Evolutionary conservation across 2,329 filamentous ascomycete species (phyloP).

Genomic region (Clonostachys sp.): DNA sequence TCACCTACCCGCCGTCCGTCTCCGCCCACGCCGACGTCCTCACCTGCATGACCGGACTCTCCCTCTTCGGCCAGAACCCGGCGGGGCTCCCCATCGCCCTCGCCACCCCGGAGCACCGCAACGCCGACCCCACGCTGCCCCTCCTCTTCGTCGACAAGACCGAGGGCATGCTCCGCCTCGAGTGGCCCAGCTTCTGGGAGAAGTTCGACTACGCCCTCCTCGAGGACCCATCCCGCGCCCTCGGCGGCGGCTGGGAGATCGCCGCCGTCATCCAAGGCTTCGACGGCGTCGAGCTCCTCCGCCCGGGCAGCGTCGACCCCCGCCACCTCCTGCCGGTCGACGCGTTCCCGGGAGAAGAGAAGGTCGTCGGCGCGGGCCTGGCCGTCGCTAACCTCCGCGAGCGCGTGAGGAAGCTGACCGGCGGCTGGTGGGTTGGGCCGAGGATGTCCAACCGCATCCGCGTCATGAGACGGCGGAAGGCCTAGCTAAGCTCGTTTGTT

Average conservation of each 20-base stretch:
- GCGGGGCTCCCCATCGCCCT: conserved; percentile 26
- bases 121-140: conserved; percentile 9
- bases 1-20: conserved; percentile 14
- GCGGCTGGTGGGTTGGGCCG: conserved; percentile 63
- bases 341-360: conserved; percentile 7
- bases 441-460: conserved; percentile 52
- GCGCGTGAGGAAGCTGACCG: conserved; percentile 37
- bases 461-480: conserved; percentile 31
- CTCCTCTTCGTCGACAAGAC: conserved; percentile 56
- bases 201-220: conserved; percentile 58
- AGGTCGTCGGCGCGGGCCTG: conserved; percentile 39
- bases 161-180: conserved; percentile 41
- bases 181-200: conserved; percentile 53
- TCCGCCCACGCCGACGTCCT: conserved; percentile 60
- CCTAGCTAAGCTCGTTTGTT: no score
- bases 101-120: conserved; percentile 6
- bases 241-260: conserved; percentile 48
- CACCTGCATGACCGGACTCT: conserved; percentile 67
- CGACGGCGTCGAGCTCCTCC: conserved; percentile 52
- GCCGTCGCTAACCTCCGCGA: conserved; percentile 30
- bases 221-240: conserved; percentile 42
- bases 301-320: conserved; percentile 30
- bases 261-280: conserved; percentile 54
- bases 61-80: conserved; percentile 55
- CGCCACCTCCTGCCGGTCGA: conserved; percentile 3